phyloP scores from a whole-genome alignment of 345 rosid genomes.

The Viola odorata region DNA sequence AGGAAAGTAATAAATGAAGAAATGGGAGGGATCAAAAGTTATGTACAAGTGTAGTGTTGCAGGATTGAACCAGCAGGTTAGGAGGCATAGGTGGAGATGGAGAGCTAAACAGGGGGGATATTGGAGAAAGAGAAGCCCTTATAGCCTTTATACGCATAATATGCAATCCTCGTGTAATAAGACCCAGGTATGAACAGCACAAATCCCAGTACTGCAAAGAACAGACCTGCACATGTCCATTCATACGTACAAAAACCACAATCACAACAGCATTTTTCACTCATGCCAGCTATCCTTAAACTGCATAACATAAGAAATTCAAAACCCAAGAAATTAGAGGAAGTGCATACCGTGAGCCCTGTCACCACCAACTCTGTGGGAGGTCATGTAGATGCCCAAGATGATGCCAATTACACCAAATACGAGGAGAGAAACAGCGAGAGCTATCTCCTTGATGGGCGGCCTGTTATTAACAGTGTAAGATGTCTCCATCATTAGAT shows the following conservation, averaged over 20 bases:
- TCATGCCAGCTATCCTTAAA: background rate
- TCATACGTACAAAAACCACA: background rate
- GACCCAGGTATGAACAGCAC: constrained; percentile 87
- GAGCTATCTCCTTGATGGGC: constrained; percentile 88
- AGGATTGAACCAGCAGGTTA: background rate
- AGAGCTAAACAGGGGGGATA: constrained; percentile 66
- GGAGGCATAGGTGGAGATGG: background rate
- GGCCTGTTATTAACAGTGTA: constrained; percentile 69
- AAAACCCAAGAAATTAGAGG: background rate
- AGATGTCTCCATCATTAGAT: constrained; percentile 64
- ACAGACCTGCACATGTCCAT: constrained; percentile 54
- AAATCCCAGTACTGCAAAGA: constrained; percentile 80
- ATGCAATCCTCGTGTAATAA: constrained; percentile 87
- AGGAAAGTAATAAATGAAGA: background rate
- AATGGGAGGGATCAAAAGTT: constrained; percentile 1
- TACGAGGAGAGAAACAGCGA: constrained; percentile 80
- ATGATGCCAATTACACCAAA: constrained; percentile 74
- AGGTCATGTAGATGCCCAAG: constrained; percentile 64
- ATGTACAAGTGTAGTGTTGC: constrained; percentile 6
- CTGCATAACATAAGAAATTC: background rate
- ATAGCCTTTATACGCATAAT: constrained; percentile 94
- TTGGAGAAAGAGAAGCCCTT: constrained; percentile 92
- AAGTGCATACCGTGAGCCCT: constrained; percentile 56
- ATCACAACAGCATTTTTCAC: background rate
- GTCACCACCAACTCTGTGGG: constrained; percentile 81